phyloP scores from a whole-genome alignment of 2,329 filamentous ascomycete genomes.

The Fusarium devonianum region DNA sequence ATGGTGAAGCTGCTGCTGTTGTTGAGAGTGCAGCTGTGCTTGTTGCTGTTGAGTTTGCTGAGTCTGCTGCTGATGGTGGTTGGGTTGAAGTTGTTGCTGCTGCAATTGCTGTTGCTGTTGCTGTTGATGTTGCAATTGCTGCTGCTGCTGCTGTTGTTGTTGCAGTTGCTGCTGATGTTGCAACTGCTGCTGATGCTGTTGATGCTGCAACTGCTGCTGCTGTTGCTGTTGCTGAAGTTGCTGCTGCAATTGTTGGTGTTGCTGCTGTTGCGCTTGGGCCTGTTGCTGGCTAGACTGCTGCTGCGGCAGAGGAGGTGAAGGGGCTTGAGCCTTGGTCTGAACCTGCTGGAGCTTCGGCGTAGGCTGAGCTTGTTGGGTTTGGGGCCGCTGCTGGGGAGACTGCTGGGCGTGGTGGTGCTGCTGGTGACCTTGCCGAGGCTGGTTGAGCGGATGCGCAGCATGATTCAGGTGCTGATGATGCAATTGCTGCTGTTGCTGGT shows the following conservation, averaged over 20 bases:
- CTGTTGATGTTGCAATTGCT: conserved; percentile 41
- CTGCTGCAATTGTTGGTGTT: conserved; percentile 39
- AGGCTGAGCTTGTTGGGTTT: conserved; percentile 47
- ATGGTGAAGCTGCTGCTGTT: conserved; percentile 17
- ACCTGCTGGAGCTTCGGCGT: conserved; percentile 44
- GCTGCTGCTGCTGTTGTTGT: conserved; percentile 44
- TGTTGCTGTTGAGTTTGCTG: conserved; percentile 43
- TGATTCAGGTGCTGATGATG: conserved; percentile 46
- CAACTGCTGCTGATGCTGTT: conserved; percentile 41
- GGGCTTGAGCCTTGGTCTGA: conserved; percentile 44
- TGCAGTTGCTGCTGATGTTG: conserved; percentile 40
- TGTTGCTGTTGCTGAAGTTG: conserved; percentile 44
- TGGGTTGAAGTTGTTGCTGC: conserved; percentile 42
- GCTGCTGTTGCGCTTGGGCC: conserved; percentile 36
- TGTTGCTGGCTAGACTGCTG: conserved; percentile 41
- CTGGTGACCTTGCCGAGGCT: conserved; percentile 39
- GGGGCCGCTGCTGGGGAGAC: conserved; percentile 47
- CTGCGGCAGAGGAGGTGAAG: conserved; percentile 44
- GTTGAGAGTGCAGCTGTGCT: conserved; percentile 12
- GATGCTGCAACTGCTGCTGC: conserved; percentile 44
- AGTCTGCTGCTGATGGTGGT: conserved; percentile 47
- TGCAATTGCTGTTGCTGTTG: conserved; percentile 42
- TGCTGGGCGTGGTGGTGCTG: conserved; percentile 43
- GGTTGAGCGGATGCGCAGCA: conserved; percentile 38
- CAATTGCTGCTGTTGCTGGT: conserved; percentile 49